Percentiles rank a stretch among this genome's conserved stretches.
Conservation (phyloP, 805 yeast species). For the Kuraishia molischiana region DNA sequence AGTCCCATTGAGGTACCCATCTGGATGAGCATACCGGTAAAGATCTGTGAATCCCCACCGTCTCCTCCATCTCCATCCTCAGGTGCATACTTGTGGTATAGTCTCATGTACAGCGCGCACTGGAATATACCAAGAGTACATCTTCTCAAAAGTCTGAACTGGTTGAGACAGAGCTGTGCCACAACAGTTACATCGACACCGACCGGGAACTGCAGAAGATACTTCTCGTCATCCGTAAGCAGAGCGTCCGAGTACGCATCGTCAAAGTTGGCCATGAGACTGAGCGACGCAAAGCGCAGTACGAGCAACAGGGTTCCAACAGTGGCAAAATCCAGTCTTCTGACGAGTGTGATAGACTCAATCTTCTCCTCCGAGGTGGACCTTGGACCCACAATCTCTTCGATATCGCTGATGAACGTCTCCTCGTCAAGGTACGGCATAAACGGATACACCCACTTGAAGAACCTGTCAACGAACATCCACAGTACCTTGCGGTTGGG, state of each 20-base stretch:
- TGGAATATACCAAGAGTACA: constrained; percentile 44
- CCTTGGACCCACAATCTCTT: constrained; percentile 26
- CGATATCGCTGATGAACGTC: constrained; percentile 21
- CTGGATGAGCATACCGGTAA: constrained; percentile 46
- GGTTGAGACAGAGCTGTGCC: constrained; percentile 46
- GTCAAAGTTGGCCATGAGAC: constrained; percentile 22
- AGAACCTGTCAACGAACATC: constrained; percentile 33
- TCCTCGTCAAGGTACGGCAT: constrained; percentile 35
- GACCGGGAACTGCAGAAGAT: constrained; percentile 35
- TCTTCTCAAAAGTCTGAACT: constrained; percentile 38
- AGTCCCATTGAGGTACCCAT: constrained; percentile 62
- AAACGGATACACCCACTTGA: constrained; percentile 34
- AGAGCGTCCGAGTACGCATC: constrained; percentile 15
- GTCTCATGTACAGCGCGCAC: constrained; percentile 39
- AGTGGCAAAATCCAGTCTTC: constrained; percentile 36
- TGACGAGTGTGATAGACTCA: constrained; percentile 22
- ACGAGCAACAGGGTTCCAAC: constrained; percentile 36
- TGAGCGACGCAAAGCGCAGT: constrained; percentile 31
- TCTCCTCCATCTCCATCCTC: constrained; percentile 51
- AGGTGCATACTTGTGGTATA: constrained; percentile 39
- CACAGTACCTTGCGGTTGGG: constrained; percentile 36
- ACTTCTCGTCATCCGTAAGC: constrained; percentile 18
- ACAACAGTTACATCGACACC: constrained; percentile 32
- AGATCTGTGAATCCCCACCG: constrained; percentile 49
- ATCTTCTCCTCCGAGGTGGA: constrained; percentile 23